Conservation (phyloP, 768 basidiomycete genomes). For the Gloeophyllum trabeum region DNA sequence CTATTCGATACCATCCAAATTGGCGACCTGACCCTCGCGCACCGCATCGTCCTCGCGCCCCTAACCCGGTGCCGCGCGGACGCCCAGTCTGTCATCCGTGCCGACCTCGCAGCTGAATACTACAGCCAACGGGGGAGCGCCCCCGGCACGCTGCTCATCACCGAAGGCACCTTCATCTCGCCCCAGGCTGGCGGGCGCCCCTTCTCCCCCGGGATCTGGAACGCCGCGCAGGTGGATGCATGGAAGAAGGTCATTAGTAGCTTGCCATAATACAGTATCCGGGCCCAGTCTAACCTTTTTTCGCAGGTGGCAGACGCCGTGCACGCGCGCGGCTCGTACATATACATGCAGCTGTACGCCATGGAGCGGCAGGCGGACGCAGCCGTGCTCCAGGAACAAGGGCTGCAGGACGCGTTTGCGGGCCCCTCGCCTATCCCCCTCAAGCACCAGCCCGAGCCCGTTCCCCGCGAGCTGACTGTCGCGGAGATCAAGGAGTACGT, state of each 20-base stretch:
- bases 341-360: conserved; percentile 50
- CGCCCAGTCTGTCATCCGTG: conserved; percentile 9
- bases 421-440: conserved; percentile 21
- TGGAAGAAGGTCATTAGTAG: not conserved
- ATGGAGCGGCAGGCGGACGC: conserved; percentile 31
- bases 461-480: conserved; percentile 15
- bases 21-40: conserved; percentile 8
- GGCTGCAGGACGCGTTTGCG: conserved; percentile 19
- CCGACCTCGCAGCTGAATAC: conserved; percentile 2
- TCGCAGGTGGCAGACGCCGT: conserved; percentile 44
- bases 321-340: conserved; percentile 38
- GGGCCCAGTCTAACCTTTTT: not conserved
- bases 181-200: conserved; percentile 13
- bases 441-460: not conserved
- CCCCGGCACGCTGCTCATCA: conserved; percentile 16
- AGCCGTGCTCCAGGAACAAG: conserved; percentile 23
- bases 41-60: conserved; percentile 13
- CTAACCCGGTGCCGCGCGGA: conserved; percentile 12
- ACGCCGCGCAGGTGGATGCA: not conserved
- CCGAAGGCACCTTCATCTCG: conserved; percentile 22
- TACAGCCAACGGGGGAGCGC: conserved; percentile 5
- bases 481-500: conserved; percentile 15
- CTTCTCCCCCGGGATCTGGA: conserved; percentile 19
- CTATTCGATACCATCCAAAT: conserved; percentile 12
- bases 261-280: not conserved